A percentile compares a stretch with the other conserved stretches of the same genome.
Conservation (phyloP, 1,284 basidiomycete genomes). For the Sphagnurus paluster region DNA sequence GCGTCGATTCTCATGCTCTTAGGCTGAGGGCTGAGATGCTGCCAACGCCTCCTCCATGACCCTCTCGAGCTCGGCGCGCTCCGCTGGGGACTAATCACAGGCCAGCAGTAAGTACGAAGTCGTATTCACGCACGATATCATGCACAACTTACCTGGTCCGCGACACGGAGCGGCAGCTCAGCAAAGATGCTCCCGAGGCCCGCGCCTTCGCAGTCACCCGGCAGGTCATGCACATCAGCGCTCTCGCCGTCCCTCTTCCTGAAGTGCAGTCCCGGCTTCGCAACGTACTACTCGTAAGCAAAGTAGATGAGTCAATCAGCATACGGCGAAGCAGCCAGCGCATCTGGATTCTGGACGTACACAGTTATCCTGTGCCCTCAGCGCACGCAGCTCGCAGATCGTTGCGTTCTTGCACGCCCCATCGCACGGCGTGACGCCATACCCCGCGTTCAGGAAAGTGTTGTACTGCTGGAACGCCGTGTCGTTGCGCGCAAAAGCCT, state of each 20-base stretch:
- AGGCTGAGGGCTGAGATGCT: too few species aligned
- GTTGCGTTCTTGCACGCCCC: constrained; percentile 43
- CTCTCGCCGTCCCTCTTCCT: constrained; percentile 14
- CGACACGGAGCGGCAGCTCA: constrained; percentile 11
- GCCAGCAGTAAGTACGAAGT: not conserved
- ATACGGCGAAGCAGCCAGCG: not conserved
- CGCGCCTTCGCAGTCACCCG: constrained; percentile 31
- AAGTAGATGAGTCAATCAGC: not conserved
- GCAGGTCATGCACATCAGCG: constrained; percentile 5
- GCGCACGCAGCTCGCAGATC: constrained; percentile 49
- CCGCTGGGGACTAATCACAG: not conserved
- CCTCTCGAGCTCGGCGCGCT: not conserved
- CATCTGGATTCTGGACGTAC: constrained; percentile 30
- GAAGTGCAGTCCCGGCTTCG: constrained; percentile 28
- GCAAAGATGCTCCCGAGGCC: constrained; percentile 28
- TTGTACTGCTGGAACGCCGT: constrained; percentile 47
- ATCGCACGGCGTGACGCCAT: constrained; percentile 35
- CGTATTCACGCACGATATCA: not conserved
- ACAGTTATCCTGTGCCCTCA: constrained; percentile 50
- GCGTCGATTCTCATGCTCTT: too few species aligned
- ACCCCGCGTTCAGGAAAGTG: constrained; percentile 41
- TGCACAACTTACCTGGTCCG: constrained; percentile 1
- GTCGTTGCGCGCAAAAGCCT: constrained; percentile 50
- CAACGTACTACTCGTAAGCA: constrained; percentile 22
- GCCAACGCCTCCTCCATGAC: not conserved